Conservation (phyloP, 371 early-diverging fungal genomes). For the Lichtheimia hyalospora region DNA sequence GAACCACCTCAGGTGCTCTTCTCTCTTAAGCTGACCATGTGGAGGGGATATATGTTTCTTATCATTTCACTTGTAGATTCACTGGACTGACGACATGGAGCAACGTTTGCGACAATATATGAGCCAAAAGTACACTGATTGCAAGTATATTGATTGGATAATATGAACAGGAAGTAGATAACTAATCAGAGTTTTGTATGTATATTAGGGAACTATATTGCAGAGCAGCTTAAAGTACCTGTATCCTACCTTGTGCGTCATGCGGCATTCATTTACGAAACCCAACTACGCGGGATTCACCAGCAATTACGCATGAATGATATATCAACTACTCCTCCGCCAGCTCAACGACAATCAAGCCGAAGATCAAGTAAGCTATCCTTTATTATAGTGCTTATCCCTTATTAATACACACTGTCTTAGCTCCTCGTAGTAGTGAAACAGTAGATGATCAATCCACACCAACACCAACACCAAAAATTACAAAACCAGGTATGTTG, state of each 20-base stretch:
- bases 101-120: constrained; percentile 61
- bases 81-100: constrained; percentile 70
- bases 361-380: constrained; percentile 9
- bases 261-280: constrained; percentile 63
- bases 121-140: constrained; percentile 61
- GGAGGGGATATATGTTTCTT: neutral
- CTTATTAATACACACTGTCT: neutral
- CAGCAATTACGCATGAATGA: constrained; percentile 48
- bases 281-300: constrained; percentile 60
- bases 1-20: constrained; percentile 53
- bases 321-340: constrained; percentile 10
- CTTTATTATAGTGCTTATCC: neutral
- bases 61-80: constrained; percentile 35
- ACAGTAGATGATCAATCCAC: neutral
- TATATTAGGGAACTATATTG: constrained; percentile 55
- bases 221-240: constrained; percentile 58
- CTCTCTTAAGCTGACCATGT: neutral
- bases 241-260: constrained; percentile 58
- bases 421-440: neutral
- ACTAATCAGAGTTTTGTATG: neutral
- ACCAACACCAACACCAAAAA: neutral
- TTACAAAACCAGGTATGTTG: neutral
- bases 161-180: neutral
- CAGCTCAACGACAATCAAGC: constrained; percentile 1
- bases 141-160: too few species aligned